Evolutionary conservation across 345 rosid species (phyloP).

Genomic region (Camelina laxa): DNA sequence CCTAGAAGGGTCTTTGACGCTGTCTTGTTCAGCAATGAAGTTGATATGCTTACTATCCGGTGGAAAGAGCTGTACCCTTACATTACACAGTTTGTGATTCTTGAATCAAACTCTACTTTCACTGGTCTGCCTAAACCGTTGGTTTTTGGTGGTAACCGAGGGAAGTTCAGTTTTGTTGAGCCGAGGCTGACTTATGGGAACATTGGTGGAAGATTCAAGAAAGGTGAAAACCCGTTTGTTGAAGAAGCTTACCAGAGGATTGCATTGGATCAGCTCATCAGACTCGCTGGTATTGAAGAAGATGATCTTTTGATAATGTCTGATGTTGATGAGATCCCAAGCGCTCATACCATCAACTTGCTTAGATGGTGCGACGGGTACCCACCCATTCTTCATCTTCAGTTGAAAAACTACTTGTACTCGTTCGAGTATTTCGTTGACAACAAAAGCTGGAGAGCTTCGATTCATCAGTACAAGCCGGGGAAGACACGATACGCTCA

Average conservation of each 20-base stretch:
- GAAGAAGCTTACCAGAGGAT: conserved; percentile 96
- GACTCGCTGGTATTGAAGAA: conserved; percentile 84
- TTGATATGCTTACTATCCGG: conserved; percentile 76
- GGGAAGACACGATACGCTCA: conserved; percentile 85
- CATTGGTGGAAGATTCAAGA: conserved; percentile 80
- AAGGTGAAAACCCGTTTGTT: conserved; percentile 86
- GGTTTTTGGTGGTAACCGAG: conserved; percentile 61
- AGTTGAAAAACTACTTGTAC: conserved; percentile 80
- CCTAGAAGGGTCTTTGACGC: conserved; percentile 92
- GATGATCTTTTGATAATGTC: conserved; percentile 96
- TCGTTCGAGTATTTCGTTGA: conserved; percentile 76
- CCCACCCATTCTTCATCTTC: conserved; percentile 87
- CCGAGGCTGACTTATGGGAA: conserved; percentile 81
- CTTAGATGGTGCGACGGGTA: conserved; percentile 89
- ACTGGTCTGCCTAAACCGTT: conserved; percentile 73
- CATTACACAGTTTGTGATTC: conserved; percentile 79
- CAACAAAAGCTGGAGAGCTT: conserved; percentile 93
- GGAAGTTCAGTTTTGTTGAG: conserved; percentile 66
- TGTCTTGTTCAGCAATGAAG: conserved; percentile 80
- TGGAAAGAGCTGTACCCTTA: conserved; percentile 92
- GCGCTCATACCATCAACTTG: conserved; percentile 87
- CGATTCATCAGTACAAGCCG: conserved; percentile 65
- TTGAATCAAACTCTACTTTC: conserved; percentile 92
- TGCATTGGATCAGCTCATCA: conserved; percentile 79
- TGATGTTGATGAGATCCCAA: conserved; percentile 95